Base-by-base conservation (phyloP, 1,284 basidiomycete genomes). In the Ganoderma boninense region DNA sequence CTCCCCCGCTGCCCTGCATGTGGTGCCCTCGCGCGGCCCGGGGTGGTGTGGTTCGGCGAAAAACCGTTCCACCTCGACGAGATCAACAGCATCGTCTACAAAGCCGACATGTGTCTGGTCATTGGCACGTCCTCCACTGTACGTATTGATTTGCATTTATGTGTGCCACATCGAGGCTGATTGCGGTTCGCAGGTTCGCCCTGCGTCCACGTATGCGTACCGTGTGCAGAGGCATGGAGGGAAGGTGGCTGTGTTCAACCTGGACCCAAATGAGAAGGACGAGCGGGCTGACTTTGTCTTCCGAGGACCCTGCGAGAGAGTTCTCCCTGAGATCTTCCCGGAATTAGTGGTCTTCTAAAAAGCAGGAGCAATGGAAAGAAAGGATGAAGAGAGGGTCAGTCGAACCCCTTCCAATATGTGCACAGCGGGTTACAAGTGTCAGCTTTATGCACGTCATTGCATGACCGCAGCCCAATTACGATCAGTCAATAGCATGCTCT, bases 221-320 rank as follows among this genome's bases (percentile, higher is more conserved):
- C 67, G 75, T 3, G 84, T 87, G 10, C 73, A 79, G 63, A 70
- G 73, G 1, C 76, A 81, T 60, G 85, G 84, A 0, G 87, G 85
- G 7, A 84, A 82, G 68, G 83, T 89, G 1, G 90, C 89, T 0
- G 87, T 91, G 1, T 92, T 92, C 82, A 91, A 92, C 35, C 64
- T 84, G 52, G 84, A 85, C n/a, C 69, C 74, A 16, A 79, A 73
- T 11, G 66, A 76, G 40, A 77, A 79, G 23, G 81, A 81, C 63
- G 72, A 78, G 20, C 77, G 79, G 16, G 70, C 67, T 6, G 81
- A 83, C 65, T 84, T 82, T 69, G 66, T 84, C 23, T 84, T 84
- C 72, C 62, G 80, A 18, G 83, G 83, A 18, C 80, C 81, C n/a
- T 84, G 82, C 66, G 83, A 83, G 69, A 71, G 2, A 13, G 5